Evolutionary conservation across 495 filamentous ascomycete genomes (phyloP).

Genomic region (Diplogelasinospora grovesii): DNA sequence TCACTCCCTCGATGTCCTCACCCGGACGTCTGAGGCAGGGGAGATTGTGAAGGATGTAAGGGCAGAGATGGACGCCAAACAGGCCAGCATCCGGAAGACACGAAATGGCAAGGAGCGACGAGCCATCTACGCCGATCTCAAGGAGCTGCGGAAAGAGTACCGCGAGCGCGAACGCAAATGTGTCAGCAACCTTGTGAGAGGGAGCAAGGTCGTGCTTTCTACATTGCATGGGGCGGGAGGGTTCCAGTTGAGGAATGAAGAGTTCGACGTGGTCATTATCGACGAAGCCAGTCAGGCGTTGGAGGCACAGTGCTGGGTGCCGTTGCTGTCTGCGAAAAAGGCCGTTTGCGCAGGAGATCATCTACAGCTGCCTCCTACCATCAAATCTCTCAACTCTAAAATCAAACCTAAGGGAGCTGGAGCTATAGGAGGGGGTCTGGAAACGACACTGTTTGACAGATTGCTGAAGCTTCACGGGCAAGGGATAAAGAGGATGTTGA

Average conservation of each 20-base stretch:
- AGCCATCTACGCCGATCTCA: constrained; percentile 78
- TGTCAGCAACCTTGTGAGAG: constrained; percentile 63
- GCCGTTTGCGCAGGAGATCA: constrained; percentile 91
- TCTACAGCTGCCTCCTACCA: constrained; percentile 87
- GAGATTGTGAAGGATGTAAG: constrained; percentile 87
- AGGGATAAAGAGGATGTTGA: constrained; percentile 85
- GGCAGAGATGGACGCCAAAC: constrained; percentile 87
- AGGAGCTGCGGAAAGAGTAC: constrained; percentile 81
- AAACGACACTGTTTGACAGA: constrained; percentile 86
- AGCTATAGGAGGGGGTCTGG: constrained; percentile 53
- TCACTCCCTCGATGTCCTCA: constrained; percentile 89
- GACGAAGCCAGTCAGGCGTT: constrained; percentile 95
- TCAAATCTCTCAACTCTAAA: constrained; percentile 71
- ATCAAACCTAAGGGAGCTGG: constrained; percentile 5
- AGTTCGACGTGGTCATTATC: constrained; percentile 91
- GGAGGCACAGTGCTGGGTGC: constrained; percentile 98
- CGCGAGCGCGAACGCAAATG: constrained; percentile 77
- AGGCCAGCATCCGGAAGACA: constrained; percentile 82
- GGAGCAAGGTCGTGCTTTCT: constrained; percentile 81
- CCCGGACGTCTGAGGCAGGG: constrained; percentile 81
- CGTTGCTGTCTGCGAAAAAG: constrained; percentile 72
- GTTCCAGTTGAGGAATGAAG: constrained; percentile 67
- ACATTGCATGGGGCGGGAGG: constrained; percentile 92
- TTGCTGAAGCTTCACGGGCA: constrained; percentile 75
- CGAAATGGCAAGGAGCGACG: constrained; percentile 70